Conservation (phyloP, 1,284 basidiomycete species). For the Boletus austroedulis region DNA sequence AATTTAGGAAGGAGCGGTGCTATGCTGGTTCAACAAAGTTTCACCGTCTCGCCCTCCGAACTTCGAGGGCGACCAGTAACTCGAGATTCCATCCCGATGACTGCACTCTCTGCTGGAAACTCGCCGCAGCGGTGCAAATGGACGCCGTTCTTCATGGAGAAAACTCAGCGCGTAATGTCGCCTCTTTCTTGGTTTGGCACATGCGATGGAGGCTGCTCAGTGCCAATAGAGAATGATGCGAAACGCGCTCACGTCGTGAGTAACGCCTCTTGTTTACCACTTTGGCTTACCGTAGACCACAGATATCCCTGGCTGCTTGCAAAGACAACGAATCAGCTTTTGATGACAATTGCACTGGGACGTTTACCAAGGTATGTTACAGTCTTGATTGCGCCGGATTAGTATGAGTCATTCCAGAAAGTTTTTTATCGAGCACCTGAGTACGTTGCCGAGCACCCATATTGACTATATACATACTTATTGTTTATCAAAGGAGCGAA, state of each 20-base stretch:
- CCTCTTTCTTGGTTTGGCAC: slow-evolving; percentile 12
- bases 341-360: slow-evolving; percentile 16
- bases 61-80: slow-evolving; percentile 15
- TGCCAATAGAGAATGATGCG: slow-evolving; percentile 3
- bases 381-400: not conserved
- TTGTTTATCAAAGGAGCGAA: slow-evolving; percentile 15
- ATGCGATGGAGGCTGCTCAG: slow-evolving; percentile 23
- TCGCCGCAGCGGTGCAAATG: slow-evolving; percentile 19
- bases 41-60: not conserved
- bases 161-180: slow-evolving; percentile 19
- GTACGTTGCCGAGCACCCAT: slow-evolving; percentile 14
- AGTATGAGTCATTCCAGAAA: slow-evolving; percentile 9
- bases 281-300: not conserved
- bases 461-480: not conserved
- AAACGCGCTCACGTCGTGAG: slow-evolving; percentile 27
- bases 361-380: slow-evolving; percentile 23
- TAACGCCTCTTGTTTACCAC: not conserved
- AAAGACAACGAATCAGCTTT: slow-evolving; percentile 25
- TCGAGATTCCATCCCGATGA: slow-evolving; percentile 14
- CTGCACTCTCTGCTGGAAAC: slow-evolving; percentile 18
- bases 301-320: slow-evolving; percentile 33
- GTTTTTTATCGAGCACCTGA: slow-evolving; percentile 32
- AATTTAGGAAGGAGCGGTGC: slow-evolving; percentile 3
- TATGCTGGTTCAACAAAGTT: not conserved
- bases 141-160: slow-evolving; percentile 10